Base-by-base conservation (phyloP, 2,329 filamentous ascomycete genomes). In the Trichoderma semiorbis region DNA sequence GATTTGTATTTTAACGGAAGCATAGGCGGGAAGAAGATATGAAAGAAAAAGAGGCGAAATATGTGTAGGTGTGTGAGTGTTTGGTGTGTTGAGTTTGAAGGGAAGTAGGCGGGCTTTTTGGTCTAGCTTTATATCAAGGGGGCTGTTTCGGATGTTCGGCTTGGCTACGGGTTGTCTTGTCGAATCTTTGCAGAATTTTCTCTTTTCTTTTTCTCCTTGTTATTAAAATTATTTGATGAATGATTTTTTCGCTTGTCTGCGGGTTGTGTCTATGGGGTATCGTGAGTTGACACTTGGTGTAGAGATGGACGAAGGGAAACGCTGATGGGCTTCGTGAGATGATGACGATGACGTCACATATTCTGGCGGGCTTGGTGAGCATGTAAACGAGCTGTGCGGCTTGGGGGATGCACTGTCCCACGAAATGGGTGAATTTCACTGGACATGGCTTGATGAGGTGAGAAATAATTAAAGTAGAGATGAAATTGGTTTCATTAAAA, bases 341-440 rank as follows among this genome's bases (percentile, higher is more conserved):
- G 66, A 30, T 69, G 57, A 69, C 66, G 66, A 62, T 69, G 66
- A 69, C 66, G 66, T 69, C 66, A 69, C 66, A n/a, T 34, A 39
- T 24, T 12, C n/a, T 21, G 11, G 47, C 7, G 30, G 63, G 32
- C n/a, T 32, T 32, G 18, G 47, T 16, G 47, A 43, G 32, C 63
- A 66, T 66, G 63, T 66, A 47, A 66, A 66, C 47, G 63, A 66
- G 43, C 63, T 66, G 63, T 66, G 63, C 63, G 63, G 63, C 63
- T 6, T 66, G 47, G 12, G n/a, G 14, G 28, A 66, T 47, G 63
- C 63, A 55, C 63, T 66, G 63, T 66, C 43, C 55, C 8, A n/a
- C 18, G 43, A n/a, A 3, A 39, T 24, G n/a, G 3, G n/a, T 7
- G 5, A 14, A 24, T 57, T 30, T n/a, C 36, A 39, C 16, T 53